Evolutionary conservation across 768 basidiomycete species (phyloP), one percentile per base, ranked within the genome.

Genomic region (Stropharia rugosoannulata): DNA sequence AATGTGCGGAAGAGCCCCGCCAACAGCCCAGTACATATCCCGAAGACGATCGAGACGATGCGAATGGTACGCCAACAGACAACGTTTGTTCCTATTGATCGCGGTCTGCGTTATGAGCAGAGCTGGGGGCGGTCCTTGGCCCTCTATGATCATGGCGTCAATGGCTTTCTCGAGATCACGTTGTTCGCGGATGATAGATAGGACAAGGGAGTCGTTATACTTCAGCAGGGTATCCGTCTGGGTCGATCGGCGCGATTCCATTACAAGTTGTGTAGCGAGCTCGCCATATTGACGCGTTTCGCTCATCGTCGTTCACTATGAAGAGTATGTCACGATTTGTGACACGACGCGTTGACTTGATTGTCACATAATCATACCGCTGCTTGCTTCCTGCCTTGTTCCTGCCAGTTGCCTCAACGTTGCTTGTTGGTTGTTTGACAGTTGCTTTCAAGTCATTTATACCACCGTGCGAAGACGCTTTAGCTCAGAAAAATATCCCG

Each of bases 81-180:
- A 94, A n/a, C 97, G 89, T 70, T 96, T 97, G 78, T 98, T 97
- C 59, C 95, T 85, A 39, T 87, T 78, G 62, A 96, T 89, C 37
- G 92, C 86, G 7, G 95, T 91, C 71, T 96, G 93, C 67, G 90
- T 86, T 65, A 98, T 83, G 63, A 93, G 82, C 58, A 95, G 74
- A 16, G 86, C 81, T 2, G 84, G 82, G 16, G 83, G 80, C 48
- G 84, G 74, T 37, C 75, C 67, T 49, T 70, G 64, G 59, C 78
- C 79, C 13, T 70, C 62, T 37, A 67, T 51, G 13, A 70, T 67
- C 37, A 80, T 74, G 12, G 76, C 67, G 56, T 70, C 67, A 43
- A 78, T 78, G 15, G 73, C 76, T 52, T 77, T 80, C 66, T 93
- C 89, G 59, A 98, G 87, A 63, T 90, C 88, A 68, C 94, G 91